These are phyloP conservation scores for Primulina eburnea DNA, from an alignment of 257 asterid genomes.

Conservation along the genomic window DNA sequence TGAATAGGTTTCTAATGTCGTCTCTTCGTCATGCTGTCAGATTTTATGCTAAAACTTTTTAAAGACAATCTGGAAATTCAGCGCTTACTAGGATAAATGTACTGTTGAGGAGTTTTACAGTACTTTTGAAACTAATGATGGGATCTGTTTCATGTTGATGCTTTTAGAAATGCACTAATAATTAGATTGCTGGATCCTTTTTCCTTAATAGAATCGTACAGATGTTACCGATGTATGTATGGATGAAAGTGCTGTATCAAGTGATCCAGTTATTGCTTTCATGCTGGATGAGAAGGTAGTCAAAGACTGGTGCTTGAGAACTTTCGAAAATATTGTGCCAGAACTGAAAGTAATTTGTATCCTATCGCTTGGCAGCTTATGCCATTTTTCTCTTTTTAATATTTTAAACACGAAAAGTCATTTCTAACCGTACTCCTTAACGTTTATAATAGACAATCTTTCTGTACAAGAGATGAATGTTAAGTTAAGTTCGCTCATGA, in stretches of 20 bases:
- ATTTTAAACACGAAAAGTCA: background rate
- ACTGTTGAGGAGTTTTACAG: slow-evolving; percentile 13
- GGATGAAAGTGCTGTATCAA: slow-evolving; percentile 96
- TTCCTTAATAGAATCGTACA: slow-evolving; percentile 59
- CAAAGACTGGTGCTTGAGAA: slow-evolving; percentile 92
- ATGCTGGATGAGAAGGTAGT: slow-evolving; percentile 96
- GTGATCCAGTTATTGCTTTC: slow-evolving; percentile 89
- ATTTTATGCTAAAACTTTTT: background rate
- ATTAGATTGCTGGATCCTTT: slow-evolving; percentile 18
- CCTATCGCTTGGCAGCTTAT: slow-evolving; percentile 39
- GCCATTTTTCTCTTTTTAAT: background rate
- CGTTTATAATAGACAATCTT: slow-evolving; percentile 55
- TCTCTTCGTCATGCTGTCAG: no score
- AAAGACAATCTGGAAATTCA: background rate
- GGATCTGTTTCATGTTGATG: background rate
- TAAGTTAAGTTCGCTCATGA: slow-evolving; percentile 50
- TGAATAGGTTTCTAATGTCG: background rate
- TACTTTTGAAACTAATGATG: slow-evolving; percentile 3
- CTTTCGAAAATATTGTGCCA: slow-evolving; percentile 48
- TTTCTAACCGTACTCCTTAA: slow-evolving; percentile 42
- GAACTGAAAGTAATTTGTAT: slow-evolving; percentile 76
- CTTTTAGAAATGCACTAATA: slow-evolving; percentile 12
- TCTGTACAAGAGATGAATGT: slow-evolving; percentile 45
- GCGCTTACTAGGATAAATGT: background rate
- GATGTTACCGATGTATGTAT: slow-evolving; percentile 95